Conservation (phyloP, 345 rosid species). For the Aegle marmelos region DNA sequence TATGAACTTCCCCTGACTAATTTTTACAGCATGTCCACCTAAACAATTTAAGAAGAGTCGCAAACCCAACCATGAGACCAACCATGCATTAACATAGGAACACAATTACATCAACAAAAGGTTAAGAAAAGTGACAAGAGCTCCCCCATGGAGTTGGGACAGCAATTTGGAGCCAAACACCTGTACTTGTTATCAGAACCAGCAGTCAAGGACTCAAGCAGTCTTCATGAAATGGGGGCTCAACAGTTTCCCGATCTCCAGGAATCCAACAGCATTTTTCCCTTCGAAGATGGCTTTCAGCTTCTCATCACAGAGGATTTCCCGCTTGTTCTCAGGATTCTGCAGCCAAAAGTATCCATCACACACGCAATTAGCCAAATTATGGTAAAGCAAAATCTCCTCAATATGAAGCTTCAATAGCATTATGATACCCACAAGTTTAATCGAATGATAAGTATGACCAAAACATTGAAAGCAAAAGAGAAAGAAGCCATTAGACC, state of each 20-base stretch:
- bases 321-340: slow-evolving; percentile 67
- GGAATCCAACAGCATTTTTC: slow-evolving; percentile 62
- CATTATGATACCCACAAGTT: not conserved
- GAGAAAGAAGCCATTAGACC: not conserved
- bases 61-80: slow-evolving; percentile 16
- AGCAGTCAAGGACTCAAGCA: slow-evolving; percentile 18
- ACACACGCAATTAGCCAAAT: not conserved
- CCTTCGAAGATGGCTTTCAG: slow-evolving; percentile 68
- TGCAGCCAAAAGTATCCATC: slow-evolving; percentile 31
- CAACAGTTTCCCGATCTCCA: slow-evolving; percentile 72
- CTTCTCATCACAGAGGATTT: slow-evolving; percentile 76
- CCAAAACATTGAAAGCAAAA: not conserved
- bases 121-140: not conserved
- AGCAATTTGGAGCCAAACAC: not conserved
- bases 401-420: not conserved
- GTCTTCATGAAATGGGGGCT: slow-evolving; percentile 63
- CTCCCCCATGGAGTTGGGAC: slow-evolving; percentile 5
- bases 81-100: not conserved
- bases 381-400: not conserved
- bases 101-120: not conserved
- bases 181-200: not conserved
- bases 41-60: not conserved
- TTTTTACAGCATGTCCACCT: slow-evolving; percentile 16
- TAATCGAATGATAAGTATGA: not conserved
- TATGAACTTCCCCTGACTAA: not conserved